phyloP scores from a whole-genome alignment of 108 stramenopile species.

The Nitzschia sp. region DNA sequence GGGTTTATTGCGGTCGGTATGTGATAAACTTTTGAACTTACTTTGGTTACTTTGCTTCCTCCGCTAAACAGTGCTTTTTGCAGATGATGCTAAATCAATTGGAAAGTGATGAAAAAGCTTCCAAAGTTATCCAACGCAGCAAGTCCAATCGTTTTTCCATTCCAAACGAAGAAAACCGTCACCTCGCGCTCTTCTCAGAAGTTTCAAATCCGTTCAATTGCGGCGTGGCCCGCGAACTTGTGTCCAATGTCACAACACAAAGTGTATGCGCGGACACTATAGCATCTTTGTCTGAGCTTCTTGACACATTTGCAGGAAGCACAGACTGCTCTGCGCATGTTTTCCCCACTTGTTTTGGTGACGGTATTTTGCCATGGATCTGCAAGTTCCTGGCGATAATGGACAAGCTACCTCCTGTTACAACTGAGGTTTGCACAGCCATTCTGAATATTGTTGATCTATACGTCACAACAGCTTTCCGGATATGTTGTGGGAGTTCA shows the following conservation, averaged over 20 bases:
- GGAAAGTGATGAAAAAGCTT: neutral
- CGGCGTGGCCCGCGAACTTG: too few species aligned
- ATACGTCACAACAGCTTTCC: slow-evolving; percentile 78
- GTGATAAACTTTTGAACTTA: neutral
- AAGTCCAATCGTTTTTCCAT: neutral
- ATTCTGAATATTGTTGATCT: slow-evolving; percentile 66
- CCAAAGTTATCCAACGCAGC: neutral
- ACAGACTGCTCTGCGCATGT: neutral
- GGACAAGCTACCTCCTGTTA: slow-evolving; percentile 54
- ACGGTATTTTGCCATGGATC: slow-evolving; percentile 59
- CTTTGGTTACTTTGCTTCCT: too few species aligned
- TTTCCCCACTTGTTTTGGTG: slow-evolving; percentile 13
- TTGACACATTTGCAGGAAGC: neutral
- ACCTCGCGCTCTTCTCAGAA: too few species aligned
- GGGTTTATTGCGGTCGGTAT: neutral
- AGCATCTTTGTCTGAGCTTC: neutral
- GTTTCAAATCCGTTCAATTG: too few species aligned
- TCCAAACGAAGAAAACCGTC: too few species aligned
- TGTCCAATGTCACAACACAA: too few species aligned
- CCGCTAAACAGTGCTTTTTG: too few species aligned
- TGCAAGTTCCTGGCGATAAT: slow-evolving; percentile 46
- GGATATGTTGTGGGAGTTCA: slow-evolving; percentile 58
- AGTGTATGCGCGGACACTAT: too few species aligned
- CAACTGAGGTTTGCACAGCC: slow-evolving; percentile 45
- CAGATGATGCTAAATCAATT: too few species aligned